Percentiles rank a stretch among this genome's conserved stretches.
These are phyloP conservation scores for Quercus engelmannii DNA, from an alignment of 306 rosid species.

Conservation along the genomic window DNA sequence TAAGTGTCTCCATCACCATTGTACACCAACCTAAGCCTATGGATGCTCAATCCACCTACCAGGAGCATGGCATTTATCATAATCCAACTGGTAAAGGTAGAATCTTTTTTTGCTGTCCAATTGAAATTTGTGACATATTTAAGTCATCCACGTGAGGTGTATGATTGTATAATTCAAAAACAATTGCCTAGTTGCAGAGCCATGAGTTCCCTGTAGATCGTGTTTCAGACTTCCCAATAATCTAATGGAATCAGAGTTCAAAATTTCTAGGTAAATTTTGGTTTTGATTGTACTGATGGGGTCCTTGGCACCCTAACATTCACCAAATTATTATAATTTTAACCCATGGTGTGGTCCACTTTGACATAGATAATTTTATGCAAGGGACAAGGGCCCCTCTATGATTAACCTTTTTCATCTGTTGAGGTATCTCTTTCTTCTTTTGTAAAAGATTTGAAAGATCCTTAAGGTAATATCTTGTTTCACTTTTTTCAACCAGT, in stretches of 20 bases:
- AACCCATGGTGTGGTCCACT: conserved; percentile 39
- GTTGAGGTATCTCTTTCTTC: not conserved
- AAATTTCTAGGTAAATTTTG: too few species aligned
- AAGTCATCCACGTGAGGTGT: not conserved
- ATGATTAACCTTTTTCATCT: not conserved
- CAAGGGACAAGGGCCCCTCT: too few species aligned
- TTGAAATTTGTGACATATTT: not conserved
- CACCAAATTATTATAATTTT: conserved; percentile 16
- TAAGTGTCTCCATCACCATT: not conserved
- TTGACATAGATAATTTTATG: too few species aligned
- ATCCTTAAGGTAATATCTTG: not conserved
- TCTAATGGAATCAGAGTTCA: too few species aligned
- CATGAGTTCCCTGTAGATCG: not conserved
- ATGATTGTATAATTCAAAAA: not conserved
- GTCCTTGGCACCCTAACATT: conserved; percentile 9
- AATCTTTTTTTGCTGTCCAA: not conserved
- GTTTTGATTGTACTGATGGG: conserved; percentile 17
- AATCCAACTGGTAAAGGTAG: not conserved
- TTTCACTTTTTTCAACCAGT: not conserved
- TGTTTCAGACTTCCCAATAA: too few species aligned
- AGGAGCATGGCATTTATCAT: not conserved
- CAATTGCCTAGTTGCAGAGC: conserved; percentile 31
- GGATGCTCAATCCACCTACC: not conserved
- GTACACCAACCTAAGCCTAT: not conserved
- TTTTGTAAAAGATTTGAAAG: not conserved